A percentile compares a stretch with the other conserved stretches of the same genome.
Conservation (phyloP, 306 rosid genomes). For the Hippophae tibetana region DNA sequence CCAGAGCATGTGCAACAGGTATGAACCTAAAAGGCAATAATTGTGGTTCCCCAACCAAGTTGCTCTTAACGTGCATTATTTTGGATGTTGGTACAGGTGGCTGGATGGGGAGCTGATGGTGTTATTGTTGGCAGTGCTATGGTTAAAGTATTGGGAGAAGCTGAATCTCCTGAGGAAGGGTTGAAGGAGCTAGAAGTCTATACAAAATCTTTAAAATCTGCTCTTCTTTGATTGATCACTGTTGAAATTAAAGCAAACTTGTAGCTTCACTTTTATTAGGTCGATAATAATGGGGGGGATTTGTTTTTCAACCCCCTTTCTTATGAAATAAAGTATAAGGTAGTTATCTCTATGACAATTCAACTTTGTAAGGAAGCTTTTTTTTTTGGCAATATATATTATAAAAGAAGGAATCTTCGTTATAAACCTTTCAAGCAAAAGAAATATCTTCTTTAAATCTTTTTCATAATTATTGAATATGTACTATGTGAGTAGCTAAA, state of each 20-base stretch:
- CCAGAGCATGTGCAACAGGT: conserved; percentile 84
- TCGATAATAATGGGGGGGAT: not conserved
- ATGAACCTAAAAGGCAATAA: conserved; percentile 10
- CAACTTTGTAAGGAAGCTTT: too few species aligned
- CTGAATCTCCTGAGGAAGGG: conserved; percentile 70
- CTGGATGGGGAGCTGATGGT: conserved; percentile 94
- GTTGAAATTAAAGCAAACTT: not conserved
- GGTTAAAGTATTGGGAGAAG: conserved; percentile 74
- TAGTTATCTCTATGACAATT: too few species aligned
- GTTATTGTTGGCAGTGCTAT: conserved; percentile 91
- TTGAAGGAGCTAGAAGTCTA: conserved; percentile 58
- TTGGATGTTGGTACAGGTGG: conserved; percentile 37
- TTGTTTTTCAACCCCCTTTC: not conserved
- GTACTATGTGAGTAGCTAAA: too few species aligned
- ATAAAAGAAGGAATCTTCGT: too few species aligned
- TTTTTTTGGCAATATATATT: too few species aligned
- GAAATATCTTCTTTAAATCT: too few species aligned
- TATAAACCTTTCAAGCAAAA: too few species aligned
- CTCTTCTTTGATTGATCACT: conserved; percentile 33
- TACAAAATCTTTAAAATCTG: conserved; percentile 49
- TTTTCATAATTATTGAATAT: too few species aligned
- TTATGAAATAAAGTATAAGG: too few species aligned
- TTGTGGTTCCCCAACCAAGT: not conserved
- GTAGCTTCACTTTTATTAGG: not conserved
- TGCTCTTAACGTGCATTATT: not conserved